A percentile compares a stretch with the other conserved stretches of the same genome.
phyloP scores from a whole-genome alignment of 352 stramenopile genomes.

The Thraustochytrium sp. region DNA sequence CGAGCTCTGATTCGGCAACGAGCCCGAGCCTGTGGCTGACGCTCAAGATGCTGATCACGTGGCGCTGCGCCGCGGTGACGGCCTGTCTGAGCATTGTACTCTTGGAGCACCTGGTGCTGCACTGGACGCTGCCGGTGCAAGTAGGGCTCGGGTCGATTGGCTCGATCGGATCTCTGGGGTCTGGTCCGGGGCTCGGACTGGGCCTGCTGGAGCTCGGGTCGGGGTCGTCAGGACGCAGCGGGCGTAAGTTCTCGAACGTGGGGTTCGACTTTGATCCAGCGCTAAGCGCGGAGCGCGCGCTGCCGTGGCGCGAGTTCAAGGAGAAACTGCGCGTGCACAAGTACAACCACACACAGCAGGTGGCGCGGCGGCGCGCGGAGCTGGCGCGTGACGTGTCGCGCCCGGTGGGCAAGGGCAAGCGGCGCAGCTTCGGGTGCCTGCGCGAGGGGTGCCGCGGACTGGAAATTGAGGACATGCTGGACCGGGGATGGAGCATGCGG shows the following conservation, averaged over 20 bases:
- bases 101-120: neutral
- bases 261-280: conserved; percentile 11
- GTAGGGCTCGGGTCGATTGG: too few species aligned
- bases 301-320: neutral
- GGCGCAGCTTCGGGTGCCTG: conserved; percentile 27
- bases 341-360: neutral
- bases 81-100: neutral
- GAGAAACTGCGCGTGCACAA: neutral
- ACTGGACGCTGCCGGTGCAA: too few species aligned
- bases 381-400: neutral
- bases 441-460: conserved; percentile 27
- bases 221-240: neutral
- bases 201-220: neutral
- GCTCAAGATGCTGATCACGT: neutral
- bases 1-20: neutral
- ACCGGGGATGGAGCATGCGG: conserved; percentile 36
- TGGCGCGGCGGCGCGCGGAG: neutral
- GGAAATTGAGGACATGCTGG: conserved; percentile 40
- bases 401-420: conserved; percentile 19
- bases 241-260: neutral
- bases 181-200: too few species aligned
- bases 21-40: neutral
- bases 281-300: neutral
- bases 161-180: too few species aligned
- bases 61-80: neutral